These are phyloP conservation scores for Amniculicola lignicola DNA, from an alignment of 495 filamentous ascomycete genomes.

Conservation along the genomic window DNA sequence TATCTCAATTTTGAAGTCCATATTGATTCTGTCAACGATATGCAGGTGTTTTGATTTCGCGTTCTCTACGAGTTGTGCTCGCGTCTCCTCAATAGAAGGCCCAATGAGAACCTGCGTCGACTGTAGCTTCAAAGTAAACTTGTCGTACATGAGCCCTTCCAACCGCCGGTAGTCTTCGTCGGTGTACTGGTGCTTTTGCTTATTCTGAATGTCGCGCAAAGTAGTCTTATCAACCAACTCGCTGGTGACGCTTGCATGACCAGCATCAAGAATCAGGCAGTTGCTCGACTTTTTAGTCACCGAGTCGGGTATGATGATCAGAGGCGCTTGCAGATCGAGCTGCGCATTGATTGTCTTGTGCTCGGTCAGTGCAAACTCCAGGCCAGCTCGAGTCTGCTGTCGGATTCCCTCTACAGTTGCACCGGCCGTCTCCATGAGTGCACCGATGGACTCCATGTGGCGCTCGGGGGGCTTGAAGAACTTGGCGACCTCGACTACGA, in stretches of 20 bases:
- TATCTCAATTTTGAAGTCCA: conserved; percentile 86
- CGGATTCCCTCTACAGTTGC: conserved; percentile 91
- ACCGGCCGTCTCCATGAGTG: conserved; percentile 88
- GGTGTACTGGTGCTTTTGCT: conserved; percentile 82
- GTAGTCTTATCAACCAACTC: conserved; percentile 88
- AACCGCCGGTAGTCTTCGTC: conserved; percentile 84
- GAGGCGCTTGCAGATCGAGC: conserved; percentile 88
- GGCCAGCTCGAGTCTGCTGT: conserved; percentile 89
- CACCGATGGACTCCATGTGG: conserved; percentile 97
- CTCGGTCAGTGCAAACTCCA: conserved; percentile 93
- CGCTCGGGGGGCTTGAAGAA: conserved; percentile 95
- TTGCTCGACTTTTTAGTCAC: conserved; percentile 75
- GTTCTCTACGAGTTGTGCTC: conserved; percentile 70
- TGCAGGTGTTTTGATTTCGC: conserved; percentile 73
- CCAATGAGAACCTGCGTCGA: conserved; percentile 94
- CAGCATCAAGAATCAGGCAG: conserved; percentile 91
- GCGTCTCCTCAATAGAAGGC: conserved; percentile 87
- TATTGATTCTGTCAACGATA: conserved; percentile 93
- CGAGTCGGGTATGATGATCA: conserved; percentile 93
- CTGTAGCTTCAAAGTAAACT: conserved; percentile 84
- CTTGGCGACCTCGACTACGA: conserved; percentile 80
- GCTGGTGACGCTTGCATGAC: conserved; percentile 90
- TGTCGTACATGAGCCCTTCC: conserved; percentile 92
- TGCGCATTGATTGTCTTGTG: conserved; percentile 98
- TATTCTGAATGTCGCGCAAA: conserved; percentile 81